phyloP scores from a whole-genome alignment of 768 basidiomycete species.

The Scleroderma citrinum region DNA sequence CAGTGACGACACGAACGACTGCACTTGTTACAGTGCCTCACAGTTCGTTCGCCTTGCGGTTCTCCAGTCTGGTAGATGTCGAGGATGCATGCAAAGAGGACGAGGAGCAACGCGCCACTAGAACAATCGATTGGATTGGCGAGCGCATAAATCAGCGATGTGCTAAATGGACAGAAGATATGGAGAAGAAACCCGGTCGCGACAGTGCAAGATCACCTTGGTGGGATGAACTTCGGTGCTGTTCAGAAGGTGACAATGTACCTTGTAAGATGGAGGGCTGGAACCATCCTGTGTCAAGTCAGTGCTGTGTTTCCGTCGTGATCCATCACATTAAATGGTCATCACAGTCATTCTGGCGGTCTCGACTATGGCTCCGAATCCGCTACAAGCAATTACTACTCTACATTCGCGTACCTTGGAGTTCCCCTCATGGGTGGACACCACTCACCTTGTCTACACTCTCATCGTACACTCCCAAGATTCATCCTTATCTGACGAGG shows the following conservation, averaged over 20 bases:
- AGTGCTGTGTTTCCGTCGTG: constrained; percentile 24
- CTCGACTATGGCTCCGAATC: constrained; percentile 77
- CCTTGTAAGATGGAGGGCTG: constrained; percentile 72
- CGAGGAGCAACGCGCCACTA: constrained; percentile 70
- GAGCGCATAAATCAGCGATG: constrained; percentile 60
- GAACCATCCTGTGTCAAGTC: constrained; percentile 83
- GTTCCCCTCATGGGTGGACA: constrained; percentile 79
- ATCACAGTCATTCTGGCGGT: constrained; percentile 70
- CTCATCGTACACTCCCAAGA: constrained; percentile 70
- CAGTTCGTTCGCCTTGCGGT: constrained; percentile 66
- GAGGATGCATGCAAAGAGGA: constrained; percentile 73
- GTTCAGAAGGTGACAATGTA: constrained; percentile 69
- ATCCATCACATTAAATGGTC: constrained; percentile 6
- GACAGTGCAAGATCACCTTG: constrained; percentile 56
- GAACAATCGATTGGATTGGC: constrained; percentile 85
- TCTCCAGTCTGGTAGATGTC: constrained; percentile 68
- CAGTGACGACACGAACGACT: constrained; percentile 78
- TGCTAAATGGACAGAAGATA: constrained; percentile 64
- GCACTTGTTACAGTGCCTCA: constrained; percentile 66
- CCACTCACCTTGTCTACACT: constrained; percentile 62
- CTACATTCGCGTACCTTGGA: constrained; percentile 63
- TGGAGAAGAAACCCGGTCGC: constrained; percentile 42
- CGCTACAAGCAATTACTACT: constrained; percentile 70
- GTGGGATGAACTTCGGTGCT: constrained; percentile 82
- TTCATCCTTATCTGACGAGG: constrained; percentile 69